phyloP scores from a whole-genome alignment of 2,329 filamentous ascomycete species.

The Xylariaceae sp. region DNA sequence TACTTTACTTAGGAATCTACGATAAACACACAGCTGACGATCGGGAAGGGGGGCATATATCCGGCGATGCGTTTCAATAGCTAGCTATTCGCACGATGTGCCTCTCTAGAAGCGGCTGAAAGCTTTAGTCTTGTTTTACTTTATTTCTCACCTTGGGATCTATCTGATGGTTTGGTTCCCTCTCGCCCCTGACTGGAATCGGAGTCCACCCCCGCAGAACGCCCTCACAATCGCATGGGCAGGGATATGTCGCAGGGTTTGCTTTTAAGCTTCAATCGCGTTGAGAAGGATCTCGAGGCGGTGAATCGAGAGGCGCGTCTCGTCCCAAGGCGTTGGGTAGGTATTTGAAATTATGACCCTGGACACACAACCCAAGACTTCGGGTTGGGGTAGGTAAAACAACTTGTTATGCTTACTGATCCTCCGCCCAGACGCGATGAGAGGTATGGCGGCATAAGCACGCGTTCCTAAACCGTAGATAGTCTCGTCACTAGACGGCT shows the following conservation, averaged over 20 bases:
- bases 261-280: conserved; percentile 7
- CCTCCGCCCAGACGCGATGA: not conserved
- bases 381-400: conserved; percentile 15
- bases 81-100: too few relatives aligned
- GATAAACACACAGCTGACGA: not conserved
- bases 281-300: conserved; percentile 1
- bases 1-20: not conserved
- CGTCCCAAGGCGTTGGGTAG: conserved; percentile 11
- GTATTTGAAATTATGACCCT: conserved; percentile 20
- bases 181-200: not conserved
- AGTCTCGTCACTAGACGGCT: not conserved
- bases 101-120: not conserved
- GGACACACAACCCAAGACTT: conserved; percentile 10
- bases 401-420: conserved; percentile 9
- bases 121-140: not conserved
- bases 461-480: not conserved
- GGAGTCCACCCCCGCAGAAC: not conserved
- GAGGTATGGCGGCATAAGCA: not conserved
- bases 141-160: too few relatives aligned
- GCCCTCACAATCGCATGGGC: not conserved
- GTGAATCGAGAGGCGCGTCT: conserved; percentile 5
- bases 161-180: not conserved
- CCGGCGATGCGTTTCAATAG: too few relatives aligned
- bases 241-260: not conserved
- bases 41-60: not conserved